Evolutionary conservation across 331 rosid species (phyloP), one percentile per base, ranked within the genome.

Genomic region (Malus hybrid): DNA sequence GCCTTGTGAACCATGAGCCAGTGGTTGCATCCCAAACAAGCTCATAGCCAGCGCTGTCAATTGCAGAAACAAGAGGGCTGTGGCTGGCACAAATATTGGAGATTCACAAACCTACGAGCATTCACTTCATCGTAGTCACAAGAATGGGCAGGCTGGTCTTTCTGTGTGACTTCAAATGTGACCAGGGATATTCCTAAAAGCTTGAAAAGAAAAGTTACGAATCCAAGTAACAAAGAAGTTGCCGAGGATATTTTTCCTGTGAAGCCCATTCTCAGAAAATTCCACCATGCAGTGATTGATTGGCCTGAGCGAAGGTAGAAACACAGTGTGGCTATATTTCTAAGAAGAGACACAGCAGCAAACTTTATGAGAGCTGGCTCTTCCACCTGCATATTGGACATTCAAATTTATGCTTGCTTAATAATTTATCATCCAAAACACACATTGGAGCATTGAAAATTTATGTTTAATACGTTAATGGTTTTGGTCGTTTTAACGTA

Each of bases 131-230:
- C 64, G 0, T 6, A 39, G 19, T 36, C 69, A 33, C 65, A 6
- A 61, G 61, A 20, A 29, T 44, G 16, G 24, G 56, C 29, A 4
- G 20, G 5, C 31, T 69, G 50, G 5, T 71, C 76, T 61, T 85
- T 83, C 6, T 73, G 71, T 68, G 86, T 85, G 14, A 85, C 83
- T 62, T 83, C 89, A 33, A 79, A 76, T 27, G 70, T 48, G 4
- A 72, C 65, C 29, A 83, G 81, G 0, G 83, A 78, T 29, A 85
- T 9, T 11, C 83, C 79, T 14, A 84, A 20, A 13, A 72, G 50
- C 65, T 79, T 85, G 15, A 79, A 67, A 5, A 65, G 22, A 12
- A 73, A 52, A 70, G 76, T 20, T 1, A 79, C 28, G n/a, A 72
- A 6, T 48, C 77, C 82, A 3, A 81, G 76, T 24, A 76, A 16